These are phyloP conservation scores for Dictyostelium citrinum DNA, from an alignment of 78 protist species.

Conservation along the genomic window DNA sequence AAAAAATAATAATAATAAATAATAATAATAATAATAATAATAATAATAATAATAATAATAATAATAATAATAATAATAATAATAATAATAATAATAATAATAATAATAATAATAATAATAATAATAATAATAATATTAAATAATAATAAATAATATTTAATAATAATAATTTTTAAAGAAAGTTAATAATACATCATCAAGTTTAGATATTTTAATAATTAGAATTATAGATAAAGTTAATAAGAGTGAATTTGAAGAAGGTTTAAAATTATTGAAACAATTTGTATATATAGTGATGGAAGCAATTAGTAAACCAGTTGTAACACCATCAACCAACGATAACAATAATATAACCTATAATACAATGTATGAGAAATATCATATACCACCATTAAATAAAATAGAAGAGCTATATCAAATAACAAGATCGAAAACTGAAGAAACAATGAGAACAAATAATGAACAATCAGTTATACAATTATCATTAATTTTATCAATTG, in stretches of 20 bases:
- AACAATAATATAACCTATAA: not conserved
- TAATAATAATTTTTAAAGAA: not conserved
- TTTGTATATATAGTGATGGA: conserved; percentile 48
- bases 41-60: not conserved
- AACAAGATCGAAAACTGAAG: conserved; percentile 18
- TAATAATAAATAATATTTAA: not conserved
- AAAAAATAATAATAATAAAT: not conserved
- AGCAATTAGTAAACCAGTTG: not conserved
- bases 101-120: not conserved
- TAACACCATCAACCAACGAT: not conserved
- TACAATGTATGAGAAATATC: conserved; percentile 11
- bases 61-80: not conserved
- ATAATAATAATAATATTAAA: not conserved
- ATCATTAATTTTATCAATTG: conserved; percentile 31
- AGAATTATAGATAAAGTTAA: conserved; percentile 33
- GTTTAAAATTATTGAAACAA: conserved; percentile 25
- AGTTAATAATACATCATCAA: conserved; percentile 17
- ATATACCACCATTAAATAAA: conserved; percentile 51
- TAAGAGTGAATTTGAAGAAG: conserved; percentile 34
- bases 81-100: not conserved
- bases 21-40: not conserved
- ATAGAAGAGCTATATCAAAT: conserved; percentile 61
- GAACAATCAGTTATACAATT: not conserved
- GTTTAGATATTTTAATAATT: conserved; percentile 47
- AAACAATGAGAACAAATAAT: conserved; percentile 21